Conservation (phyloP, 1,284 basidiomycete species). For the Volvariella volvacea region DNA sequence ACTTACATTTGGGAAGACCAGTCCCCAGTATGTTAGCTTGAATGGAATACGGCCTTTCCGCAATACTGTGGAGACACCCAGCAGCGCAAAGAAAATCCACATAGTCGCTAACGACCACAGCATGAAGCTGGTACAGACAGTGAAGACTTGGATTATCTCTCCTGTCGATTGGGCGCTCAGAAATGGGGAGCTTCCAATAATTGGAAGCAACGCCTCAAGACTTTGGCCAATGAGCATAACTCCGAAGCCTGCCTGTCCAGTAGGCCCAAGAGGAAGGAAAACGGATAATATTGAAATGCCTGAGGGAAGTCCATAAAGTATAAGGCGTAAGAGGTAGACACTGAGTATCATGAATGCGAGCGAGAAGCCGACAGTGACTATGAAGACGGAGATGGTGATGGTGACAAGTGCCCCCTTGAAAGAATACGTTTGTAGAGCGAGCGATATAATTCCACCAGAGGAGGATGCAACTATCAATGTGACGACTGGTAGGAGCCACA, state of each 20-base stretch:
- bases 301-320: slow-evolving; percentile 39
- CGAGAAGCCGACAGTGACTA: slow-evolving; percentile 54
- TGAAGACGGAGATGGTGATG: slow-evolving; percentile 40
- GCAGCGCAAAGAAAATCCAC: slow-evolving; percentile 44
- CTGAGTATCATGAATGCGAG: slow-evolving; percentile 50
- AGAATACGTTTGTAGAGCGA: slow-evolving; percentile 37
- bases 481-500: slow-evolving; percentile 70
- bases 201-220: slow-evolving; percentile 30
- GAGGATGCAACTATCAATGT: slow-evolving; percentile 65
- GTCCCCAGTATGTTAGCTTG: slow-evolving; percentile 48
- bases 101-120: slow-evolving; percentile 49
- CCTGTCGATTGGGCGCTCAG: slow-evolving; percentile 24
- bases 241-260: slow-evolving; percentile 54
- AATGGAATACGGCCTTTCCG: slow-evolving; percentile 35
- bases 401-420: slow-evolving; percentile 49
- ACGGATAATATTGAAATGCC: slow-evolving; percentile 47
- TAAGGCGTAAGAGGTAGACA: slow-evolving; percentile 39
- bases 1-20: slow-evolving; percentile 56
- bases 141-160: slow-evolving; percentile 35
- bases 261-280: slow-evolving; percentile 52
- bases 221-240: slow-evolving; percentile 38
- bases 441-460: slow-evolving; percentile 54
- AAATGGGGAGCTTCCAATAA: slow-evolving; percentile 18
- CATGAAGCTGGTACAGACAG: slow-evolving; percentile 38
- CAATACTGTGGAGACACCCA: slow-evolving; percentile 35